Evolutionary conservation across 177 flowering plant species (phyloP), one percentile per base, ranked within the genome.

Genomic region (Vitis hybrid): DNA sequence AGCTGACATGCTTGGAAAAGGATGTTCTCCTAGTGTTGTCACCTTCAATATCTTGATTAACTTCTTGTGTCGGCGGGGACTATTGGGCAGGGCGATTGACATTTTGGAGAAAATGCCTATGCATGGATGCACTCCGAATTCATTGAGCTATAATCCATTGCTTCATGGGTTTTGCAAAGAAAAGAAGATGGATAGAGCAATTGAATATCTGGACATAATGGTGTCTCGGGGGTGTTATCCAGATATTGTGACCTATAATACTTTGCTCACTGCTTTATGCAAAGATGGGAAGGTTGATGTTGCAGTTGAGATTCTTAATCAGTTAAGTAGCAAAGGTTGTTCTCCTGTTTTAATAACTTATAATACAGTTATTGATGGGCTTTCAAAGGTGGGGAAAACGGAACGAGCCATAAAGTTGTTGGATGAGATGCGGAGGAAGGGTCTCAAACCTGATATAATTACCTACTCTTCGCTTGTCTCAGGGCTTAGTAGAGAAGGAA

Each of bases 161-260:
- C 87, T 93, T 72, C 91, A 90, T 79, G 94, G 88, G 15, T 87
- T 91, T 66, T 93, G 98, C 82, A 89, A 84, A 75, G 94, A 90
- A 74, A 90, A 89, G 84, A 91, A 87, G 81, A 86, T 94, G 93
- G 94, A 94, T 4, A 69, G 90, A 64, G 98, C 93, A n/a, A 82
- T 91, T 32, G 91, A 88, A 72, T 88, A 84, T 81, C 75, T 94
- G 74, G 91, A 79, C 58, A 66, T 84, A 72, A 94, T 94, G 98
- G 90, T 85, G 27, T 80, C 89, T 3, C 69, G 90, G 67, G 97
- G 93, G 2, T 94, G 97, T 78, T 87, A 84, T 72, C 98, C 98
- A 2, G 91, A 91, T 76, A 92, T 90, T 66, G 97, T 91, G 51
- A 94, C 97, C 4, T 92, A 94, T 71, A 94, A 94, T 67, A 92